Evolutionary conservation across 345 rosid genomes (phyloP).

Genomic region (Eucalyptus regnans): DNA sequence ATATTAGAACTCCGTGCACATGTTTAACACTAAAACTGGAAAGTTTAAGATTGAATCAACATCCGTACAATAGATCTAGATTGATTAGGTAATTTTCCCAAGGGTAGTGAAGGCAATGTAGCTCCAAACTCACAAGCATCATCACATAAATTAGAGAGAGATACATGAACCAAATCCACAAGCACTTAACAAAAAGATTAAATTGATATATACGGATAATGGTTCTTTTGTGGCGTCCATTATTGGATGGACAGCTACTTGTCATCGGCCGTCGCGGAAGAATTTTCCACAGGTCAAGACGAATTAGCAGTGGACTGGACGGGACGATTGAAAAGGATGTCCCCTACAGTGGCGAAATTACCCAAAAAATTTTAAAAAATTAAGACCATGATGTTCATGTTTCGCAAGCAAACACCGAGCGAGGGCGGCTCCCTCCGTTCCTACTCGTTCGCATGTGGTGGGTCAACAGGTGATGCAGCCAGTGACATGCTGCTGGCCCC

Average conservation of each 20-base stretch:
- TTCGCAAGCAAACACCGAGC: neutral
- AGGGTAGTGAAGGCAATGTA: too few species aligned
- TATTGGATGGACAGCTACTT: neutral
- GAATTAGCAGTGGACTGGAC: neutral
- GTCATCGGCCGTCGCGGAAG: neutral
- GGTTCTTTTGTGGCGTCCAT: neutral
- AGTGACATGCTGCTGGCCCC: neutral
- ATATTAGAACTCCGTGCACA: neutral
- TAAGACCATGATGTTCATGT: neutral
- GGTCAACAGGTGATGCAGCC: neutral
- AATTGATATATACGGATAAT: neutral
- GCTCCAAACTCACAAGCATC: neutral
- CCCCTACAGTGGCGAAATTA: neutral
- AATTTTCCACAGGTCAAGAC: neutral
- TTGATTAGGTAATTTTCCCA: neutral
- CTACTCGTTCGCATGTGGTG: neutral
- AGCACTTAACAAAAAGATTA: neutral
- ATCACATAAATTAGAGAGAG: neutral
- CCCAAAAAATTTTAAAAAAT: neutral
- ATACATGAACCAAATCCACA: neutral
- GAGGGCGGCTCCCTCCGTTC: neutral
- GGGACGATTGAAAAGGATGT: neutral
- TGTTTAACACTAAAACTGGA: neutral
- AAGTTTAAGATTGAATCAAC: neutral
- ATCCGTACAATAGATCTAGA: rapidly evolving